Evolutionary conservation across 2,329 filamentous ascomycete genomes (phyloP), one percentile per base, ranked within the genome.

Genomic region (Botrytis deweyae): DNA sequence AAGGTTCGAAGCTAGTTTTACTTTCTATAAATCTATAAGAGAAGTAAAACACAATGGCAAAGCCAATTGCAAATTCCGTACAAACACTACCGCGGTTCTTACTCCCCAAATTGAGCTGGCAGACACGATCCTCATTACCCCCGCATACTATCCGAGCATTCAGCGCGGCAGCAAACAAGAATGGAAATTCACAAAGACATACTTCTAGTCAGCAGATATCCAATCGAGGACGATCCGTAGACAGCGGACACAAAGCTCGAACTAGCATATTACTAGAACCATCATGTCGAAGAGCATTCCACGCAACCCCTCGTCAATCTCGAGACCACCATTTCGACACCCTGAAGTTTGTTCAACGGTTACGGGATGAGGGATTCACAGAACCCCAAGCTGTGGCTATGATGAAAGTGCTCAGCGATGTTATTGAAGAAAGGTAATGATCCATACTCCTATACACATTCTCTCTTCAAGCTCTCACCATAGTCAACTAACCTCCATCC

Each of bases 321-420:
- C 89, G 92, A 77, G 95, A 98, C 80, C 96, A 99, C 83, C 95
- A 99, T 83, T 99, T 99, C 82, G 96, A 99, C 83, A 99, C 96
- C 0, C 88, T 99, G 76, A 98, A 97, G 84, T 97, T 99, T 81
- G 95, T 99, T 58, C 93, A 97, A 84, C 88, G 93, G 70, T 86
- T 99, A 59, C 91, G 95, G 82, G 89, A 89, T 77, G 96, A 99
- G 82, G 96, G 96, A 0, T 98, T 98, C 82, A 97, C 94, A 38
- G 95, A 98, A 83, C 92, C 95, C 78, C 96, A 99, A 84, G 91
- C 95, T 3, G 94, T 94, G 40, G 95, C 96, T n/a, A 96, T 98
- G 92, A 98, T 99, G 96, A 93, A 93, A 82, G 93, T 98, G 10
- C 86, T 99, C 58, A 95, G 94, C 83, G 95, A 98, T 82, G 95